Evolutionary conservation across 495 filamentous ascomycete genomes (phyloP).

Genomic region (Aspergillus olivimuriae): DNA sequence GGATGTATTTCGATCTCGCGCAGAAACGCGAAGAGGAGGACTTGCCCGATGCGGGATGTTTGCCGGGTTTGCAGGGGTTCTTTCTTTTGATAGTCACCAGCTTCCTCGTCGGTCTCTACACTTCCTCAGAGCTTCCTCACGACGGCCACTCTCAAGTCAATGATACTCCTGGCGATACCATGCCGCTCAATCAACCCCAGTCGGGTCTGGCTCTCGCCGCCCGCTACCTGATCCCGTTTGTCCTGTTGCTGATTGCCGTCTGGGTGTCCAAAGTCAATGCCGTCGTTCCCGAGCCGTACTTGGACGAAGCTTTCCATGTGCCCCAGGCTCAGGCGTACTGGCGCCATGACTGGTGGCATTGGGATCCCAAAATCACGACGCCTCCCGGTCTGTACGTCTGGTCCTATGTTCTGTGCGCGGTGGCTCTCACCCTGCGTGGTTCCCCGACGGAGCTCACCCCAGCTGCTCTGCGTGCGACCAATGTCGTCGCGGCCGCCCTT

Average conservation of each 20-base stretch:
- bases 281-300: slow-evolving; percentile 70
- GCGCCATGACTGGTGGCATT: slow-evolving; percentile 60
- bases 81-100: neutral
- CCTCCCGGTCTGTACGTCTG: slow-evolving; percentile 78
- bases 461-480: slow-evolving; percentile 35
- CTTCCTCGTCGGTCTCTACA: neutral
- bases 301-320: slow-evolving; percentile 94
- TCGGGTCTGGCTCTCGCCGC: slow-evolving; percentile 35
- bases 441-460: slow-evolving; percentile 33
- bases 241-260: slow-evolving; percentile 29
- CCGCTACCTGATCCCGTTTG: slow-evolving; percentile 39
- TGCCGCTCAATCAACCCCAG: slow-evolving; percentile 28
- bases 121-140: neutral
- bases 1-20: neutral
- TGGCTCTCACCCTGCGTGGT: slow-evolving; percentile 27
- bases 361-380: slow-evolving; percentile 97
- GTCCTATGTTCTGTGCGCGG: slow-evolving; percentile 40
- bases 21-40: neutral
- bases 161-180: slow-evolving; percentile 15
- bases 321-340: slow-evolving; percentile 89
- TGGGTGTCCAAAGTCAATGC: slow-evolving; percentile 36
- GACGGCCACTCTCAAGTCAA: slow-evolving; percentile 6
- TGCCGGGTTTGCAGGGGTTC: slow-evolving; percentile 33
- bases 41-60: slow-evolving; percentile 12
- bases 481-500: slow-evolving; percentile 29